These are phyloP conservation scores for Monascus purpureus DNA, from an alignment of 495 filamentous ascomycete genomes.

Conservation along the genomic window DNA sequence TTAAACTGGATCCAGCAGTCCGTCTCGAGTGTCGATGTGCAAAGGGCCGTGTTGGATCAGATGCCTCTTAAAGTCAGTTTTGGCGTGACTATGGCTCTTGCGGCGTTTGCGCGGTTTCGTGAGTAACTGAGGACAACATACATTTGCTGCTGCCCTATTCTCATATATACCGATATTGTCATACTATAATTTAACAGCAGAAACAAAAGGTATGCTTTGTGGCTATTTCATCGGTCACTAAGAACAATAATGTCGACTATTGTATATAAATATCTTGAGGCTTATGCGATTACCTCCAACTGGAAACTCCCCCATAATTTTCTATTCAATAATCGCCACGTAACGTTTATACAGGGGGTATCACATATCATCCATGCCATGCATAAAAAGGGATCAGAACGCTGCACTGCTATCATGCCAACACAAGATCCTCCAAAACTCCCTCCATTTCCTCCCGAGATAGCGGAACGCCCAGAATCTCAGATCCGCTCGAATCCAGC, in stretches of 20 bases:
- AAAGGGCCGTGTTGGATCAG: conserved; percentile 47
- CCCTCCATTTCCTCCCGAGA: conserved; percentile 78
- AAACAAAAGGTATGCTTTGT: too few species aligned
- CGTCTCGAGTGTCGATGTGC: conserved; percentile 41
- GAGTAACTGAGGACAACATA: neutral
- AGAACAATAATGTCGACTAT: too few species aligned
- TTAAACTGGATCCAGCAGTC: conserved; percentile 44
- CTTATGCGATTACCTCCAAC: too few species aligned
- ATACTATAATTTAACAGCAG: too few species aligned
- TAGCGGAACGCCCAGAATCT: conserved; percentile 75
- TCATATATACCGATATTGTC: too few species aligned
- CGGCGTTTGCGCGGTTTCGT: conserved; percentile 49
- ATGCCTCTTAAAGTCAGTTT: conserved; percentile 69
- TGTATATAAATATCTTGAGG: neutral
- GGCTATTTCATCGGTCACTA: too few species aligned
- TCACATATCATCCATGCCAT: conserved; percentile 3
- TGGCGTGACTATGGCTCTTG: conserved; percentile 61
- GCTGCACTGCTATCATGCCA: conserved; percentile 9
- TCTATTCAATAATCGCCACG: too few species aligned
- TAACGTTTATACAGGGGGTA: too few species aligned
- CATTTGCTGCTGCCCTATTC: neutral
- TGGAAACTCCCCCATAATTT: too few species aligned
- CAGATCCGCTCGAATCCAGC: conserved; percentile 72
- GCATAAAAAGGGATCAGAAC: neutral
- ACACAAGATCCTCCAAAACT: conserved; percentile 71